Base-by-base conservation (phyloP, 2,329 filamentous ascomycete genomes). In the Pseudophaeomoniella oleicola region DNA sequence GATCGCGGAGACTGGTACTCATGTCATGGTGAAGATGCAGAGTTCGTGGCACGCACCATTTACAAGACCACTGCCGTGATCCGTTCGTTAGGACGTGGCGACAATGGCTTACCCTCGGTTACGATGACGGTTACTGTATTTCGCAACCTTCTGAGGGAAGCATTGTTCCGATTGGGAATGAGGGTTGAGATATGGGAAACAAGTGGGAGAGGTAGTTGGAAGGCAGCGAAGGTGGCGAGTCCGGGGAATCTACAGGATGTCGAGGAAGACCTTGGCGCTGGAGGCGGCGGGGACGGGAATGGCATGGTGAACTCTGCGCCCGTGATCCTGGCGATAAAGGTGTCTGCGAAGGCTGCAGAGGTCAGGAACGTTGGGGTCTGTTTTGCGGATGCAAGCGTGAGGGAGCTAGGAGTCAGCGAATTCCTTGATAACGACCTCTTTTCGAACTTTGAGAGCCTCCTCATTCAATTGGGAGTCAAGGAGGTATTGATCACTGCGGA, bases 391-490 rank as follows among this genome's bases (percentile, higher is more conserved):
- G 90, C 92, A 1, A 94, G 85, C 46, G 88, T 96, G 16, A 73
- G 90, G 36, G 90, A 98, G 63, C 71, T 98, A 2, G 90, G 90
- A 5, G 86, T 98, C 37, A 94, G 84, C 65, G 92, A 98, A 54
- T 98, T 98, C 46, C 72, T 94, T n/a, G 90, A 98, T 66, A 98
- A 96, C 52, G 90, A 98, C 54, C 69, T 94, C 6, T 98, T 92
- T 63, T 96, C 88, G 36, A 98, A 98, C 56, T 92, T 98, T 46
- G 90, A 98, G 61, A 86, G 87, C 3, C 69, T 98, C 13, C 73
- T 98, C 36, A 98, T 98, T 46, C 92, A 98, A 54, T 74, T 98
- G 3, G 90, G 90, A 4, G 85, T 94, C 14, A 90, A 86, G 53
- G 90, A 98, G 57, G 94, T 87, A 50, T 63, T 98, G 18, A 61